phyloP scores from a whole-genome alignment of 1,139 yeast species.

The Sugiyamaella neomexicana region DNA sequence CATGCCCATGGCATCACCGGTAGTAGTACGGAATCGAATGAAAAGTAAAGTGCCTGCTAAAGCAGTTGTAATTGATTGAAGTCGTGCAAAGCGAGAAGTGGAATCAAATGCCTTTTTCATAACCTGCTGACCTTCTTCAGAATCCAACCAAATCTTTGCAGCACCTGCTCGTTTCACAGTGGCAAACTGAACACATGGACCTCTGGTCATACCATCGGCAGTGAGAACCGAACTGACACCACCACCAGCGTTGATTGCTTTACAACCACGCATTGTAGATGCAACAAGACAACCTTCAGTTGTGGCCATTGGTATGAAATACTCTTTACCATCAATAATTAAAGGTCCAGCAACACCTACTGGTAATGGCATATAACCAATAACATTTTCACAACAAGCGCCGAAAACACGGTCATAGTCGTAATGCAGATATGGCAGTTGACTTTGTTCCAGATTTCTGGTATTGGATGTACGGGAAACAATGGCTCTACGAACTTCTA shows the following conservation, averaged over 20 bases:
- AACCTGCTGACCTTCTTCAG: constrained; percentile 83
- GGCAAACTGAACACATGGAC: constrained; percentile 93
- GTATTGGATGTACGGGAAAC: constrained; percentile 81
- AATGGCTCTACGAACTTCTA: constrained; percentile 85
- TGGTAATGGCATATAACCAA: constrained; percentile 94
- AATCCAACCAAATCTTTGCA: constrained; percentile 92
- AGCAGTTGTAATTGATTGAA: constrained; percentile 87
- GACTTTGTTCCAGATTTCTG: constrained; percentile 68
- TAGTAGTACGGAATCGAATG: constrained; percentile 91
- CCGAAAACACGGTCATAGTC: constrained; percentile 97
- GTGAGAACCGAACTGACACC: constrained; percentile 92
- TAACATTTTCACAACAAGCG: constrained; percentile 98
- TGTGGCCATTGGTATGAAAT: constrained; percentile 97
- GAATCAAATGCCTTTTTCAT: constrained; percentile 92
- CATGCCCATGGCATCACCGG: constrained; percentile 99
- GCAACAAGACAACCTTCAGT: constrained; percentile 99
- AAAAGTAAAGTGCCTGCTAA: constrained; percentile 90
- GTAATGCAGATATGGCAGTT: constrained; percentile 77
- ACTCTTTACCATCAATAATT: constrained; percentile 80
- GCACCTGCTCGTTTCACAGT: constrained; percentile 85
- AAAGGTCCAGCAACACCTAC: constrained; percentile 98
- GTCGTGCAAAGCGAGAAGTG: constrained; percentile 94
- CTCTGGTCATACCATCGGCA: constrained; percentile 98
- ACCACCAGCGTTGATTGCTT: constrained; percentile 96
- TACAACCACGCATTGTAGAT: constrained; percentile 98